Evolutionary conservation across 2,329 filamentous ascomycete species (phyloP), one percentile per base, ranked within the genome.

Genomic region (Cytospora schulzeri): DNA sequence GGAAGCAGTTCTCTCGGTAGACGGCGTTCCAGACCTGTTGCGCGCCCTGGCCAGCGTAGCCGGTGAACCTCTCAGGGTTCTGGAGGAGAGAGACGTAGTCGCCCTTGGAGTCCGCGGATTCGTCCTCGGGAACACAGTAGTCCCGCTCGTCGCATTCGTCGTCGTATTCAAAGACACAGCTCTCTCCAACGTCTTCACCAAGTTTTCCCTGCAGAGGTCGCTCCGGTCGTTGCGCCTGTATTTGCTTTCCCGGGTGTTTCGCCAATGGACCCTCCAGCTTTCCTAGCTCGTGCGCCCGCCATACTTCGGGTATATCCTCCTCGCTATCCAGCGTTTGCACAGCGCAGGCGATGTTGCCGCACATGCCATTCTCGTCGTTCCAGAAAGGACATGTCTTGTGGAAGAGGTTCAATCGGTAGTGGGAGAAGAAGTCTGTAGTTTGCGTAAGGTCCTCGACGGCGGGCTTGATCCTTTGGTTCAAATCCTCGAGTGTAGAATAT

Each of bases 1-100:
- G 85, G 81, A 99, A 99, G 79, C 95, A 99, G 76, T 99, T 99
- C 77, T 99, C 95, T 60, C 92, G 86, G 78, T 99, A 99, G 66
- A 99, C 93, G 63, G 95, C 91, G 74, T 97, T 90, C 95, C 95
- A 99, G 19, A 99, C 92, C 79, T 96, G 92, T 73, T 89, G 87
- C 50, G 94, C 87, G 22, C 93, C 91, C 65, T 89, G 85, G 61
- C 95, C 95, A 9, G 89, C 85, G 74, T 98, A 99, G 57, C 95
- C 95, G 0, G 95, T 99, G 77, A 97, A 99, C 65, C 93, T 86
- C 75, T 99, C 94, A 0, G 94, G 94, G 73, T 99, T 99, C 75
- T 92, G 90, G 57, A 96, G 83, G 69, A 99, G 82, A 77, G 92
- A 96, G 71, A 99, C 95, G 75, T 99, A 99, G 81, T 98, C 95